Percentiles rank a stretch among this genome's conserved stretches.
Evolutionary conservation across 2,329 filamentous ascomycete genomes (phyloP).

Genomic region (Penicillium janthinellum): DNA sequence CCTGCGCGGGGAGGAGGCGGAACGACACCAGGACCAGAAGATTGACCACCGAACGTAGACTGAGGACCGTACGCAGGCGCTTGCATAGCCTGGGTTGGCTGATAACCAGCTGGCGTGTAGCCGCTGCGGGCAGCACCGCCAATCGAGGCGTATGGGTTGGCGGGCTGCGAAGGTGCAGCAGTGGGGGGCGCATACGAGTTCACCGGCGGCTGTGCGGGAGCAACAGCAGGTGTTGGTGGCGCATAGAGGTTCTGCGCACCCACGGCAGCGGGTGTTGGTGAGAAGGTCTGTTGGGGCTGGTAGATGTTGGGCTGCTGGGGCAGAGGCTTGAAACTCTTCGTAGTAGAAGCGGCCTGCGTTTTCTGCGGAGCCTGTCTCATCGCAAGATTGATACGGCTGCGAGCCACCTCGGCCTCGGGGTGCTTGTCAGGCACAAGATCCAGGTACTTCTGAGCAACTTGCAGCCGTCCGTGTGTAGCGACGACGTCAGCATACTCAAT

Average conservation of each 20-base stretch:
- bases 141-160: conserved; percentile 37
- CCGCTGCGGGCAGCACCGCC: conserved; percentile 34
- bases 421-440: conserved; percentile 81
- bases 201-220: conserved; percentile 8
- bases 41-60: conserved; percentile 49
- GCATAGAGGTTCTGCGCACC: conserved; percentile 53
- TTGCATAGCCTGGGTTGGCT: conserved; percentile 50
- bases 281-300: conserved; percentile 39
- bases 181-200: conserved; percentile 23
- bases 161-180: conserved; percentile 14
- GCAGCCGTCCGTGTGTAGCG: conserved; percentile 82
- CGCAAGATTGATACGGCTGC: conserved; percentile 81
- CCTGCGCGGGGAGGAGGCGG: conserved; percentile 67
- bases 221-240: conserved; percentile 38
- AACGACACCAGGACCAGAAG: conserved; percentile 45
- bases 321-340: conserved; percentile 49
- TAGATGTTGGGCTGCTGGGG: conserved; percentile 40
- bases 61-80: conserved; percentile 45
- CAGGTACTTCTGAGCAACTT: conserved; percentile 87
- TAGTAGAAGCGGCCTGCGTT: conserved; percentile 43
- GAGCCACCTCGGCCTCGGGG: conserved; percentile 81
- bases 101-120: conserved; percentile 56
- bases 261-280: conserved; percentile 35
- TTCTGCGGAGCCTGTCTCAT: conserved; percentile 64
- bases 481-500: conserved; percentile 95